phyloP scores from a whole-genome alignment of 306 rosid genomes.

The Medicago truncatula region MtrunA17r5.0-ANR NC_053048.1:21288001-21288500 shows the following conservation, averaged over 20 bases:
- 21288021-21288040: constrained; percentile 44
- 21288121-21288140: neutral
- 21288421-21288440: neutral
- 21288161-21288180: neutral
- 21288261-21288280: constrained; percentile 29
- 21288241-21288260: constrained; percentile 55
- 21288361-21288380: constrained; percentile 5
- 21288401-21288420: neutral
- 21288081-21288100: constrained; percentile 42
- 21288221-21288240: constrained; percentile 33
- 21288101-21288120: constrained; percentile 2
- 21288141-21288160: neutral
- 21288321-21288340: neutral
- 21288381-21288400: neutral
- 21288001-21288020: constrained; percentile 42
- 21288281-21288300: neutral
- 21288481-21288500: no score
- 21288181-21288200: constrained; percentile 47
- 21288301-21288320: neutral
- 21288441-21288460: neutral
- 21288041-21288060: constrained; percentile 49
- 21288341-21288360: constrained; percentile 14
- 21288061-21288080: constrained; percentile 45
- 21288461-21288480: no score
- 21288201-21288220: constrained; percentile 49